Base-by-base conservation (phyloP, 1,139 yeast genomes). In the Suhomyces coccinellae region DNA sequence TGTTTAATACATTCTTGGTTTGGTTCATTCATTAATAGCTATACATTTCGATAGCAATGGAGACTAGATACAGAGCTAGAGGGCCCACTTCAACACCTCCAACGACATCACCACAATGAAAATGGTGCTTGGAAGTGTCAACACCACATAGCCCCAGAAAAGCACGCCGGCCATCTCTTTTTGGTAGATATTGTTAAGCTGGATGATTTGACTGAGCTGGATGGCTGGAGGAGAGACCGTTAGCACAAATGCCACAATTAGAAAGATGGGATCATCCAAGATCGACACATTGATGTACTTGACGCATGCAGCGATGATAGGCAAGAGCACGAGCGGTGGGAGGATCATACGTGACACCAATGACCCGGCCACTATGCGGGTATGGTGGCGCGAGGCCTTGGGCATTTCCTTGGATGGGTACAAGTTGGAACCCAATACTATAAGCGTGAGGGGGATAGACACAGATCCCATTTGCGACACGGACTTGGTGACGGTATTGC, bases 211-310 rank as follows among this genome's bases (percentile, higher is more conserved):
- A 32, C 90, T 82, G 41, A 87, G 74, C 67, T 87, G 95, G 56
- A 87, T 86, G 6, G 95, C 95, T 1, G 95, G 95, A 2, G 95
- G 95, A 1, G 91, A 80, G 3, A 86, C 78, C 6, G 93, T 85
- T 40, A 87, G 74, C 17, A 87, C 72, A 56, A 87, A 87, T 22
- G 88, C 79, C 33, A 88, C 90, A 48, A 87, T 80, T 54, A 87
- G 68, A 58, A 87, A 87, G 46, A 87, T 85, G 16, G 96, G 96
- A 62, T 87, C 96, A 63, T 85, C 91, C 58, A 87, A 71, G 40
- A 87, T 85, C 36, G 91, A 83, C 22, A 85, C 71, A 44, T 77
- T 75, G 48, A 85, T 63, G 61, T 71, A 85, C 63, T 83, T 84
- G 51, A 85, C 93, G 45, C 81, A 68, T 14, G 80, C 52, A 3